These are phyloP conservation scores for Ceratocystis smalleyi DNA, from an alignment of 2,329 filamentous ascomycete species.

Conservation along the genomic window DNA sequence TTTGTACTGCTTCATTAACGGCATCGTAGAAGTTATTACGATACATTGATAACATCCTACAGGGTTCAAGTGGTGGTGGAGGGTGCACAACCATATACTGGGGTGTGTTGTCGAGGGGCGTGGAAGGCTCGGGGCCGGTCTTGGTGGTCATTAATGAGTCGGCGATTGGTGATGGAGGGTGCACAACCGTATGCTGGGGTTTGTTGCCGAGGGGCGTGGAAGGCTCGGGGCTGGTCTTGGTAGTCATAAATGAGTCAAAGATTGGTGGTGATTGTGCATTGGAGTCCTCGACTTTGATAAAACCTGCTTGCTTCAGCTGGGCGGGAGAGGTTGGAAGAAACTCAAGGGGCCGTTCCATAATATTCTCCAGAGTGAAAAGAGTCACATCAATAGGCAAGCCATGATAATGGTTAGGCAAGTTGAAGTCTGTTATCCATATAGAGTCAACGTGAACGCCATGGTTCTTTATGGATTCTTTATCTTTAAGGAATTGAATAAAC, in stretches of 20 bases:
- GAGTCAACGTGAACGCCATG: conserved; percentile 24
- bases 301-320: conserved; percentile 22
- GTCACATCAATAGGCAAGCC: conserved; percentile 30
- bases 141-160: too few species aligned
- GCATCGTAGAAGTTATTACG: conserved; percentile 7
- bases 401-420: conserved; percentile 14
- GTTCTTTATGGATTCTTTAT: conserved; percentile 23
- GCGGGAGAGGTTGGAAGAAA: conserved; percentile 25
- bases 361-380: conserved; percentile 24
- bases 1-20: neutral
- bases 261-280: conserved; percentile 26
- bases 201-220: neutral
- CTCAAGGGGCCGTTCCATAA: conserved; percentile 23
- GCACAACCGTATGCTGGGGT: neutral
- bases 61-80: conserved; percentile 24
- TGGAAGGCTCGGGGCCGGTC: conserved; percentile 18
- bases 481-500: conserved; percentile 27
- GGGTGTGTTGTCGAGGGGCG: neutral
- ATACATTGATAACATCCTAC: neutral
- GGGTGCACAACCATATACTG: conserved; percentile 9
- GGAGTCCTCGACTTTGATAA: conserved; percentile 21
- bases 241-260: too few species aligned
- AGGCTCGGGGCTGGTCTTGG: neutral
- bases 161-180: conserved; percentile 19
- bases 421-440: conserved; percentile 33